Percentiles rank a stretch among this genome's conserved stretches.
Conservation (phyloP, 1,284 basidiomycete genomes). For the Sphaerobolus stellatus region DNA sequence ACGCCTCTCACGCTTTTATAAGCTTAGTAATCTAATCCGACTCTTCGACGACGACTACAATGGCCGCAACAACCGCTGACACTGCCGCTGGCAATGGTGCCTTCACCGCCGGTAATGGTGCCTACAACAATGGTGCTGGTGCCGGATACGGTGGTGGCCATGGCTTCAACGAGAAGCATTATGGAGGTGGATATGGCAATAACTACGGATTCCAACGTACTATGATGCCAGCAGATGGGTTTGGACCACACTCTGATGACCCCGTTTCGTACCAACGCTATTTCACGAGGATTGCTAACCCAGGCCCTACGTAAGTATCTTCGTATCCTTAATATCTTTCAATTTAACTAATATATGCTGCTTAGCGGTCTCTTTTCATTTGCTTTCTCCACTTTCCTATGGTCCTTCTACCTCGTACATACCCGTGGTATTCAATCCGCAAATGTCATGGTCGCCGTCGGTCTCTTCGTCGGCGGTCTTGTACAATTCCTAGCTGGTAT, state of each 20-base stretch:
- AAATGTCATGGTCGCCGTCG: not conserved
- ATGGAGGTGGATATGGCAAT: not conserved
- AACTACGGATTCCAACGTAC: not conserved
- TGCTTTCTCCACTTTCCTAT: not conserved
- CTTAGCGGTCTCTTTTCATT: not conserved
- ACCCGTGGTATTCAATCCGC: not conserved
- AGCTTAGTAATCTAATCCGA: no score
- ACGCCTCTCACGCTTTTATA: no score
- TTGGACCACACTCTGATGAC: not conserved
- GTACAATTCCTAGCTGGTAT: not conserved
- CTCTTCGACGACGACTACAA: no score
- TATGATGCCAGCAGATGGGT: not conserved
- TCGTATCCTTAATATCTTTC: not conserved
- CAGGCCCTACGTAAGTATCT: not conserved
- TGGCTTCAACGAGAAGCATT: not conserved
- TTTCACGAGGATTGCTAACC: not conserved
- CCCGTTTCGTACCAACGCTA: not conserved
- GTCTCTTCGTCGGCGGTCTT: not conserved
- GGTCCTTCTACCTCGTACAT: not conserved
- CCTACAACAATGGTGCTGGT: not conserved
- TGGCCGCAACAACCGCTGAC: not conserved
- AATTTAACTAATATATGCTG: not conserved
- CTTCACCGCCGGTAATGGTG: not conserved
- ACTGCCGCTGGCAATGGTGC: no score
- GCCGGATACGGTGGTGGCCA: not conserved